These are phyloP conservation scores for Xylariaceae sp. DNA, from an alignment of 2,329 filamentous ascomycete species.

Conservation along the genomic window DNA sequence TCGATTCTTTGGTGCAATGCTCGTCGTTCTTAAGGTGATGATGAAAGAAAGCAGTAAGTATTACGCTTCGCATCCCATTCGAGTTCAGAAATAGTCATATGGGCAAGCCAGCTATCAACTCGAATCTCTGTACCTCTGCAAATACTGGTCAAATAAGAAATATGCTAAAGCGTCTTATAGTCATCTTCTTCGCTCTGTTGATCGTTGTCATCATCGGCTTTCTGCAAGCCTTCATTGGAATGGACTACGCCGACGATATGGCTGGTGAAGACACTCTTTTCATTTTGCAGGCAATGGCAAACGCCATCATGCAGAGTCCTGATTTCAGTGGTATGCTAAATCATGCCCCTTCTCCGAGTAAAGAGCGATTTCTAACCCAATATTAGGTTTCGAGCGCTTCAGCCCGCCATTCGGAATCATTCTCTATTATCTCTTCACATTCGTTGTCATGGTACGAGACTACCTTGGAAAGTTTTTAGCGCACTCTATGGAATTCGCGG, in stretches of 20 bases:
- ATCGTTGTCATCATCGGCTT: slow-evolving; percentile 81
- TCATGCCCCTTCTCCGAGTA: too few species aligned
- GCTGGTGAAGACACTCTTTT: slow-evolving; percentile 65
- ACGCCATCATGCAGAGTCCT: slow-evolving; percentile 85
- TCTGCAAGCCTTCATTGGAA: slow-evolving; percentile 87
- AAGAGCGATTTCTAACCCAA: too few species aligned
- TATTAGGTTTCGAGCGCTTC: slow-evolving; percentile 75
- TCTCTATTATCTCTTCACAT: slow-evolving; percentile 96
- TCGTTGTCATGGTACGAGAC: slow-evolving; percentile 79
- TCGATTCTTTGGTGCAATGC: slow-evolving; percentile 96
- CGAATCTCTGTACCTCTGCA: too few species aligned
- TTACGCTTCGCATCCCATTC: too few species aligned
- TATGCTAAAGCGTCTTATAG: too few species aligned
- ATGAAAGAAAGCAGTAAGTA: slow-evolving; percentile 69
- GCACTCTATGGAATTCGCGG: neutral
- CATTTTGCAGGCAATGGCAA: slow-evolving; percentile 78
- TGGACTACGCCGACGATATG: slow-evolving; percentile 77
- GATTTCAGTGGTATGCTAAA: slow-evolving; percentile 55
- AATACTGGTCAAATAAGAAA: too few species aligned
- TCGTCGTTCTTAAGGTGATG: slow-evolving; percentile 93
- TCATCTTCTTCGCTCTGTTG: slow-evolving; percentile 94
- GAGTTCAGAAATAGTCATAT: too few species aligned
- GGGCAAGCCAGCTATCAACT: too few species aligned
- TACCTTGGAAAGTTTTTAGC: neutral
- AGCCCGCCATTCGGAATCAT: slow-evolving; percentile 90